Evolutionary conservation across 192 early-diverging fungal genomes (phyloP), one percentile per base, ranked within the genome.

Genomic region (Rhizoclosmatium sp.): DNA sequence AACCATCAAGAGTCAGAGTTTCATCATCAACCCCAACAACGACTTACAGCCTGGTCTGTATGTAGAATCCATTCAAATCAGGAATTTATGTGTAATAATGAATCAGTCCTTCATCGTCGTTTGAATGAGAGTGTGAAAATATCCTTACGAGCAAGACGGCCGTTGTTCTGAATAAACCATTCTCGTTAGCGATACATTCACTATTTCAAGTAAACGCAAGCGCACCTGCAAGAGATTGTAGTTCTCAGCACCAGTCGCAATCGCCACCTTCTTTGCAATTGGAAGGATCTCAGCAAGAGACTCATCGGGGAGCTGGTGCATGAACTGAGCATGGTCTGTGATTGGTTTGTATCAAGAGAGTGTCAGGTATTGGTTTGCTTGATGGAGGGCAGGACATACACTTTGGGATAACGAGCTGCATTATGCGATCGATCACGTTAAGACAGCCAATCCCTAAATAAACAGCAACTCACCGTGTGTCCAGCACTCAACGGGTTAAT

Each of bases 171-270:
- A 58, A 16, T 39, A 54, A 67, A 60, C 62, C 61, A n/a, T 59
- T 16, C 71, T 69, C n/a, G 3, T 19, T 1, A 78, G 19, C 2
- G 16, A 45, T 5, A 80, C 14, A 72, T 39, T 72, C 1, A 59
- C 41, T 9, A 59, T 40, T 9, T 48, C 69, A 82, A 54, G 39
- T n/a, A n/a, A n/a, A n/a, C n/a, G n/a, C n/a, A n/a, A n/a, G n/a
- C n/a, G 59, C 80, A 89, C 89, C 86, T 98, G 97, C 60, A 98
- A 83, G 71, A 98, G 85, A 86, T 98, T 98, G 90, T 98, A 98
- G 80, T 95, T 89, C 23, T 75, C 72, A 12, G 90, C 86, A 46
- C 89, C 89, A 19, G 92, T 81, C 4, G 94, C 97, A 39, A 87
- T 56, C 14, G 94, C 96, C 49, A 98, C 89, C 85, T 94, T 95